Base-by-base conservation (phyloP, 2,329 filamentous ascomycete species). In the Fusarium chuoi region DNA sequence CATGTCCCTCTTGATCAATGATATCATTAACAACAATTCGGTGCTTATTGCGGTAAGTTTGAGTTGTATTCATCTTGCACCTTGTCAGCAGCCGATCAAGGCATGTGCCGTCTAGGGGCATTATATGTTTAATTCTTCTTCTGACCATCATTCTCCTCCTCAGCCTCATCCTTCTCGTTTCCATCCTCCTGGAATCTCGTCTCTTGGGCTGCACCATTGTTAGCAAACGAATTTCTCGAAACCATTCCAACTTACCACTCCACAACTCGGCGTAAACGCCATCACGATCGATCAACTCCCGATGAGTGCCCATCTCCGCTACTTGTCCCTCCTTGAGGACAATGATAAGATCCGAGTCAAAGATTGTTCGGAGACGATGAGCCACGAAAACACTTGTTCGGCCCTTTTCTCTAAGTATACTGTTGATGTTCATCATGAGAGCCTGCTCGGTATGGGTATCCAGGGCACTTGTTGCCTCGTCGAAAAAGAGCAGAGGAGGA, bases 331-430 rank as follows among this genome's bases (percentile, higher is more conserved):
- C 91, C 80, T 92, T 92, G 64, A 98, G 85, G 42, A 98, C 96
- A 77, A 98, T 95, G 77, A 98, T 98, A 77, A 95, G 85, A 82
- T 98, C 93, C 44, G 94, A 94, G 79, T 98, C 96, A 79, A 94
- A 97, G 74, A 99, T 98, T 0, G 96, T 98, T 59, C 96, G 90
- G 68, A 99, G 84, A 24, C 96, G 89, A 82, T 98, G 96, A 12
- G 96, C 96, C 10, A 99, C 93, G 80, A 98, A 98, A 2, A 99
- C 94, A 75, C 95, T 98, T 1, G 96, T 98, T 64, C 95, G 89
- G 7, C 87, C 87, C 85, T 97, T 98, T 78, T 98, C 95, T 76
- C 92, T 93, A 61, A 98, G 85, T 60, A 98, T 96, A 75, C 92
- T 92, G 82, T 98, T 98, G 81, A 98, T 98, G 80, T 98, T 97